Conservation (phyloP, 2,329 filamentous ascomycete species). For the Aspergillus costaricaensis region DNA sequence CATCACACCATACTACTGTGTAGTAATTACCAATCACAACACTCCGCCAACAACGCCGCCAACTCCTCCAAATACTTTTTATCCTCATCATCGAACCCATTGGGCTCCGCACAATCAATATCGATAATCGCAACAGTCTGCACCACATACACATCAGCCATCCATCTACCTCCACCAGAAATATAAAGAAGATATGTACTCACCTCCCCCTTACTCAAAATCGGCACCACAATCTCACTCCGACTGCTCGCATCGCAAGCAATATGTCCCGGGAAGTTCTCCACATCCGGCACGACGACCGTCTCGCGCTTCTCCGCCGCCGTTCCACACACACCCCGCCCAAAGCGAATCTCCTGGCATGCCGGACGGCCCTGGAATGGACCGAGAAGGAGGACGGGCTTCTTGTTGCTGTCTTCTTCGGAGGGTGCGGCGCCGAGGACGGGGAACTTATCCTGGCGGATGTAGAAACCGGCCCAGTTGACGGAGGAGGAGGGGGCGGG, state of each 20-base stretch:
- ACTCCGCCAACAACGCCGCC: slow-evolving; percentile 41
- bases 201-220: slow-evolving; percentile 44
- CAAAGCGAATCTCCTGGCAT: slow-evolving; percentile 50
- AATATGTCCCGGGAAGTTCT: slow-evolving; percentile 51
- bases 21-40: slow-evolving; percentile 41
- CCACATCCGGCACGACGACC: slow-evolving; percentile 47
- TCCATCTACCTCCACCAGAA: not conserved
- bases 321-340: slow-evolving; percentile 50
- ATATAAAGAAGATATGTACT: slow-evolving; percentile 19
- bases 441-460: slow-evolving; percentile 47
- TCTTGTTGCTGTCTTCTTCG: slow-evolving; percentile 18
- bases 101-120: slow-evolving; percentile 47
- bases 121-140: slow-evolving; percentile 53
- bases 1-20: too few relatives aligned
- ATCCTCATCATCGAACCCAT: slow-evolving; percentile 50
- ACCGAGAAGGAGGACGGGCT: slow-evolving; percentile 44
- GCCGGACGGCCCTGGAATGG: slow-evolving; percentile 53
- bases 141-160: slow-evolving; percentile 6
- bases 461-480: slow-evolving; percentile 54
- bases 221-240: slow-evolving; percentile 54
- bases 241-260: slow-evolving; percentile 51
- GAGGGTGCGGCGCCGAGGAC: slow-evolving; percentile 17
- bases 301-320: slow-evolving; percentile 44
- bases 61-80: slow-evolving; percentile 45
- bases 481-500: slow-evolving; percentile 46